A percentile compares a stretch with the other conserved stretches of the same genome.
Conservation (phyloP, 495 filamentous ascomycete genomes). For the Elaphomyces granulatus region DNA sequence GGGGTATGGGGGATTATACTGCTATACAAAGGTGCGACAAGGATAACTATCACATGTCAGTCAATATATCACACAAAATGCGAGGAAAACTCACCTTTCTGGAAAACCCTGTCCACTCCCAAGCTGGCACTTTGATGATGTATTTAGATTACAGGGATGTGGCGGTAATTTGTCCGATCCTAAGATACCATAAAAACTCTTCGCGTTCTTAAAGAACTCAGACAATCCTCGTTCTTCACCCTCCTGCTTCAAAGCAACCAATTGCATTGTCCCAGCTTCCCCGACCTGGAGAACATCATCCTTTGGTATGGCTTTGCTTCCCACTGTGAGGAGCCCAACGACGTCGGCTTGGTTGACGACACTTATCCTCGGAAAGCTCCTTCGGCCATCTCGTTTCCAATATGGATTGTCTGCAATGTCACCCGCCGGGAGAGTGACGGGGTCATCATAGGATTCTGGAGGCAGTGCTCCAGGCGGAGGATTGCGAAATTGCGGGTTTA, state of each 20-base stretch:
- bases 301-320: constrained; percentile 65
- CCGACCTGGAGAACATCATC: constrained; percentile 65
- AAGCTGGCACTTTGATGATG: constrained; percentile 31
- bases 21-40: constrained; percentile 38
- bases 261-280: constrained; percentile 64
- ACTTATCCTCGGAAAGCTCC: constrained; percentile 71
- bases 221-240: constrained; percentile 57
- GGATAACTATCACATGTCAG: constrained; percentile 33
- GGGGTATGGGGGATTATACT: background rate
- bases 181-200: constrained; percentile 48
- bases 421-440: constrained; percentile 77
- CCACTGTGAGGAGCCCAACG: constrained; percentile 71
- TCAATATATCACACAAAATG: too few relatives aligned
- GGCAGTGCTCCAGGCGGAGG: constrained; percentile 70
- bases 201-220: constrained; percentile 40
- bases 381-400: constrained; percentile 85
- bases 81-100: constrained; percentile 38
- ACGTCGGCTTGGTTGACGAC: constrained; percentile 73
- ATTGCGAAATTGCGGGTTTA: constrained; percentile 86
- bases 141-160: constrained; percentile 51
- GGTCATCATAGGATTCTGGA: constrained; percentile 70
- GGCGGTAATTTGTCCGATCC: constrained; percentile 67
- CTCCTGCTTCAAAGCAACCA: constrained; percentile 67
- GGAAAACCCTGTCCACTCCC: constrained; percentile 34
- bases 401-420: constrained; percentile 97